Base-by-base conservation (phyloP, 1,284 basidiomycete species). In the Athelia sp. region DNA sequence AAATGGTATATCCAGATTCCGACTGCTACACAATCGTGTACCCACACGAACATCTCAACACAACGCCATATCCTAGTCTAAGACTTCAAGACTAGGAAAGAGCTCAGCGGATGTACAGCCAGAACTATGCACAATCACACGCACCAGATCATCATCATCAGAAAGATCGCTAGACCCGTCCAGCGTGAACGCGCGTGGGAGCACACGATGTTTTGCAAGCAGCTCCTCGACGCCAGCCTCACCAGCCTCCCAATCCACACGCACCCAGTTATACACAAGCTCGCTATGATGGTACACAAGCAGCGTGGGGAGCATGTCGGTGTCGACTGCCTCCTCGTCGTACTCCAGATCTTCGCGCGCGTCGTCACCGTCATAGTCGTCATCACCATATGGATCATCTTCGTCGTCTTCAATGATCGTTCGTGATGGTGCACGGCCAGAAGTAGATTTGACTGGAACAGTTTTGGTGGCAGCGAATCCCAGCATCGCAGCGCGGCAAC, bases 201-300 rank as follows among this genome's bases (percentile, higher is more conserved):
- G n/a, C 19, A 40, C 19, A 21, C 19, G 36, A n/a, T 40, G 36
- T n/a, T 40, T 78, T 55, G 74, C 69, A 10, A 90, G 70, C 2
- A 89, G 68, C 24, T 87, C 84, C 52, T 85, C 80, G 0, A 90
- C 62, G n/a, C 82, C 84, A 17, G 73, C 76, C 26, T 68, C 60
- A 6, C 80, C 82, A 0, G 86, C 86, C 61, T 91, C 90, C 85
- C 86, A 90, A 62, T 93, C 90, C 2, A 93, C 86, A 18, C 90
- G 75, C 2, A 92, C 85, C 84, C 90, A 90, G 46, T 86, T 90
- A 56, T 88, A 78, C 19, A 87, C 80, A 14, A 93, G 76, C 51
- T 91, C 81, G n/a, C 90, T 90, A 49, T 78, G 81, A 13, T 84
- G 84, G 61, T 93, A 93, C 3, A 89, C 85, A 6, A 93, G 73